Evolutionary conservation across 306 rosid genomes (phyloP).

Genomic region (Elaeagnus macrophylla): DNA sequence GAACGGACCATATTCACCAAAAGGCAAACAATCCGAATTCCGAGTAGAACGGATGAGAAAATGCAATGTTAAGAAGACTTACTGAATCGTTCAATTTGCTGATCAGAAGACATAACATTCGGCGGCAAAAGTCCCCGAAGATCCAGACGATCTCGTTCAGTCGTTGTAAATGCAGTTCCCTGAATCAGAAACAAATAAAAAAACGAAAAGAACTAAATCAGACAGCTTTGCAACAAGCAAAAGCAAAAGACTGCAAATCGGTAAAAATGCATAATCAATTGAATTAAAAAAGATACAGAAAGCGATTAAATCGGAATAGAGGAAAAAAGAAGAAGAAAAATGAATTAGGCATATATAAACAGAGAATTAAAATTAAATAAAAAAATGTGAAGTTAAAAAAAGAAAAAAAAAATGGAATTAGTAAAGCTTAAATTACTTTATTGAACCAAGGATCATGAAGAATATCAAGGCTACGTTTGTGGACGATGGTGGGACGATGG

Average conservation of each 20-base stretch:
- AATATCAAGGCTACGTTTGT: conserved; percentile 91
- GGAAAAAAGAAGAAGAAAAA: background rate
- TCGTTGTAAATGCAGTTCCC: conserved; percentile 95
- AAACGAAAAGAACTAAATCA: background rate
- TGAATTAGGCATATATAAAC: background rate
- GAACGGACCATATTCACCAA: too few species aligned
- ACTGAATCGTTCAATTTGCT: conserved; percentile 94
- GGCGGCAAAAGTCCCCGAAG: conserved; percentile 98
- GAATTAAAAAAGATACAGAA: too few species aligned
- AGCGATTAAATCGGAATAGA: too few species aligned
- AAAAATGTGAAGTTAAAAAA: too few species aligned
- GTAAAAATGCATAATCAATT: too few species aligned
- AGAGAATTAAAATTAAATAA: background rate
- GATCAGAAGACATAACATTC: conserved; percentile 79
- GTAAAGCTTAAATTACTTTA: conserved; percentile 32
- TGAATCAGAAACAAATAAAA: conserved; percentile 19
- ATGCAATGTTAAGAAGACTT: conserved; percentile 19
- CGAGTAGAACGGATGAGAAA: background rate
- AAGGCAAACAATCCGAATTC: too few species aligned
- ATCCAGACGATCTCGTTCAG: conserved; percentile 97
- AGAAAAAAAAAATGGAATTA: background rate
- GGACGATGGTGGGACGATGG: conserved; percentile 75
- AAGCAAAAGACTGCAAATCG: too few species aligned
- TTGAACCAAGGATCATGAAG: conserved; percentile 99
- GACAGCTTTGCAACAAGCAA: too few species aligned